phyloP scores from a whole-genome alignment of 305 asterid species.

The Fraxinus ornus region DNA sequence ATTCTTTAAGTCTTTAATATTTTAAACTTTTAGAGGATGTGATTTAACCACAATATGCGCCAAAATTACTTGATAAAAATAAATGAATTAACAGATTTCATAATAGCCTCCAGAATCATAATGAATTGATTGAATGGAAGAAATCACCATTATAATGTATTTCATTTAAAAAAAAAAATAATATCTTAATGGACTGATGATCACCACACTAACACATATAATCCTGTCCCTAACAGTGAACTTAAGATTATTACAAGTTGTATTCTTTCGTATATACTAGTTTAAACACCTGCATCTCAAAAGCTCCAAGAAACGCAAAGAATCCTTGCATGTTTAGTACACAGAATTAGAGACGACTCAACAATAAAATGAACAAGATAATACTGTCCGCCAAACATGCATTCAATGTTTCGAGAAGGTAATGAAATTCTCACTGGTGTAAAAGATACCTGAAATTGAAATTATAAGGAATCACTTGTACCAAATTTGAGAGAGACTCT shows the following conservation, averaged over 20 bases:
- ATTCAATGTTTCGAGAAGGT: background rate
- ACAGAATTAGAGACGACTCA: background rate
- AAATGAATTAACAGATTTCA: background rate
- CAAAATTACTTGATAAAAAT: background rate
- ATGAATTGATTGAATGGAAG: background rate
- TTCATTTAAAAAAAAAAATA: background rate
- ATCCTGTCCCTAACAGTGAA: background rate
- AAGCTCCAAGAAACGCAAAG: background rate
- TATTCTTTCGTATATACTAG: background rate
- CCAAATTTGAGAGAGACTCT: constrained; percentile 44
- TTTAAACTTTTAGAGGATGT: background rate
- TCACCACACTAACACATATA: background rate
- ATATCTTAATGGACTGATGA: background rate
- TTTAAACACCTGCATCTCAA: background rate
- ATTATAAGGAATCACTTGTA: constrained; percentile 62
- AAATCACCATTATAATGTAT: background rate
- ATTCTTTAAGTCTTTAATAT: background rate
- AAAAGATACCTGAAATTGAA: constrained; percentile 81
- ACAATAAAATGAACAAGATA: background rate
- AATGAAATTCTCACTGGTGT: constrained; percentile 19
- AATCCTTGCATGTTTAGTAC: background rate
- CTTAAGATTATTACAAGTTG: background rate
- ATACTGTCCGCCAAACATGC: background rate
- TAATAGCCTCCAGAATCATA: background rate
- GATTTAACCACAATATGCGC: background rate